Percentiles rank a stretch among this genome's conserved stretches.
These are phyloP conservation scores for Juglanconis juglandina DNA, from an alignment of 2,329 filamentous ascomycete species.

Conservation along the genomic window DNA sequence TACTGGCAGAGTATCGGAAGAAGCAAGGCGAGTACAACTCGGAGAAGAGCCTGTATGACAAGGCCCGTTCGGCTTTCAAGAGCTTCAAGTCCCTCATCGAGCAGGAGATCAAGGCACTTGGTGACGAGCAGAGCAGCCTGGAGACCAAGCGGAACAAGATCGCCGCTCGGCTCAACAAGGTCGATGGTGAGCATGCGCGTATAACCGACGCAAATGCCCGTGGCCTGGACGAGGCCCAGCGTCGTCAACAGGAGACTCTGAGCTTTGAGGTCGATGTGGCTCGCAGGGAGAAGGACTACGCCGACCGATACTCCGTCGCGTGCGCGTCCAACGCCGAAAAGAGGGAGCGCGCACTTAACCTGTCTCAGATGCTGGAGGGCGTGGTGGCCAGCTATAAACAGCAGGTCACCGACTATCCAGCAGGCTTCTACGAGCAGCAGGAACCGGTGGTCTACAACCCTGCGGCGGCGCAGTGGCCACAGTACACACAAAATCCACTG, in stretches of 20 bases:
- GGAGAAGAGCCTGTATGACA: conserved; percentile 60
- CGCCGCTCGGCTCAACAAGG: conserved; percentile 65
- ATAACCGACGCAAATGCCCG: conserved; percentile 67
- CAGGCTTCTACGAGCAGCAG: conserved; percentile 34
- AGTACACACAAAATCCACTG: conserved; percentile 15
- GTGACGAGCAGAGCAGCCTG: conserved; percentile 60
- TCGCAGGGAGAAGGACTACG: conserved; percentile 42
- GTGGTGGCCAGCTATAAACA: conserved; percentile 42
- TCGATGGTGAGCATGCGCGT: conserved; percentile 68
- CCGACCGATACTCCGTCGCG: conserved; percentile 36
- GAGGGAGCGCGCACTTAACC: conserved; percentile 36
- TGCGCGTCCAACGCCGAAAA: conserved; percentile 35
- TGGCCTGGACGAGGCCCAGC: conserved; percentile 61
- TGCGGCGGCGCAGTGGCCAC: conserved; percentile 16
- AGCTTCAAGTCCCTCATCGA: conserved; percentile 60
- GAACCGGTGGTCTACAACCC: conserved; percentile 18
- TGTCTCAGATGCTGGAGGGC: conserved; percentile 34
- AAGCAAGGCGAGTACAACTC: conserved; percentile 50
- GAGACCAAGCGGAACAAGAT: conserved; percentile 72
- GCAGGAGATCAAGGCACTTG: conserved; percentile 58
- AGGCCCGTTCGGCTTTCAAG: conserved; percentile 51
- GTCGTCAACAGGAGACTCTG: conserved; percentile 49
- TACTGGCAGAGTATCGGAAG: conserved; percentile 54
- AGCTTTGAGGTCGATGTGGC: conserved; percentile 44
- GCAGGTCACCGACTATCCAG: conserved; percentile 28